Base-by-base conservation (phyloP, 148 eudicot genomes). In the Fagopyrum tataricum region DNA sequence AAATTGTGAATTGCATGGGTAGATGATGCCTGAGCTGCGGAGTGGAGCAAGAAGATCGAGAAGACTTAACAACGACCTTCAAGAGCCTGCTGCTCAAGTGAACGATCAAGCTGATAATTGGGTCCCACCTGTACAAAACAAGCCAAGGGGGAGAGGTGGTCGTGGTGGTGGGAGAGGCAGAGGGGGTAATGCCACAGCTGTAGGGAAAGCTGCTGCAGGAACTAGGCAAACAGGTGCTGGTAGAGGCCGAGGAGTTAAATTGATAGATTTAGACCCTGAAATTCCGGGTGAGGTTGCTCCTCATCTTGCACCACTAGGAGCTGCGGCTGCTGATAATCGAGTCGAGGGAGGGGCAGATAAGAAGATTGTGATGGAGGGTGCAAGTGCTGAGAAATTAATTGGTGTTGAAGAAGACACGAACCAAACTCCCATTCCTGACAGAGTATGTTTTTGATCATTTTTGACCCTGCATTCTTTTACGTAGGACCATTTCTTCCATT, bases 21-120 rank as follows among this genome's bases (percentile, higher is more conserved):
- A 78, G 91, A 93, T 80, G 83, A 93, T 93, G 98, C 98, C 98
- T 78, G 96, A 93, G 86, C 85, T 93, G 94, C 88, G 96, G 79
- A 93, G 98, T 79, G 94, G 96, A 89, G 96, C 98, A 49, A 83
- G 98, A 82, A 89, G 96, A 87, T 93, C 96, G 55, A 93, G 91
- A 87, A 85, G 98, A 82, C 82, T 93, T 68, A 91, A 93, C 84
- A 64, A 64, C 69, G 98, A 93, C 82, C 92, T 89, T 76, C 98
- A 93, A 80, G 83, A 78, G 80, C 86, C 94, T 85, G 81, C 87
- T 72, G 85, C 87, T 80, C 90, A 88, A 79, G 84, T 85, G 69
- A 82, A 81, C 81, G 84, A 79, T 46, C 93, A 87, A 79, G 83
- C 77, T 13, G 96, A 87, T 51, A 89, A 87, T 75, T 76, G 75